Percentiles rank a stretch among this genome's conserved stretches.
These are phyloP conservation scores for Guadua angustifolia DNA, from an alignment of 176 grass and related monocot species.

Conservation along the genomic window DNA sequence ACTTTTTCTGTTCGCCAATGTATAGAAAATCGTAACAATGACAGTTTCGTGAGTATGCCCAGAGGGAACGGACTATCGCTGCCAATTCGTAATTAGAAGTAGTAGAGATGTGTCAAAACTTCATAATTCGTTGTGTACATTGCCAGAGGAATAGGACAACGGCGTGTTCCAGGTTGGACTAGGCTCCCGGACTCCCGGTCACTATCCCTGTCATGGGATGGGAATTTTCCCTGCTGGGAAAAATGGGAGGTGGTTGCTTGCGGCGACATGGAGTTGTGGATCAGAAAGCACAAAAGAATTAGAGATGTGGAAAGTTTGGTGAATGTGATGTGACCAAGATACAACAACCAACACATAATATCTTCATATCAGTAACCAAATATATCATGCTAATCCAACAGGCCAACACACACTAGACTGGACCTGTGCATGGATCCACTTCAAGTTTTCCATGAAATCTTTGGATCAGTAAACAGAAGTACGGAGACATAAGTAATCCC, in stretches of 20 bases:
- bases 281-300: slow-evolving; percentile 28
- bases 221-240: neutral
- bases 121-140: slow-evolving; percentile 22
- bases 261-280: slow-evolving; percentile 38
- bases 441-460: slow-evolving; percentile 3
- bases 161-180: slow-evolving; percentile 25
- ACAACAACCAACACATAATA: slow-evolving; percentile 36
- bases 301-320: slow-evolving; percentile 9
- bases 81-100: too few species aligned
- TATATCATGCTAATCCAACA: neutral
- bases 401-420: neutral
- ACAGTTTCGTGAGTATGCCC: too few species aligned
- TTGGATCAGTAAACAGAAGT: neutral
- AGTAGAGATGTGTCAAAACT: slow-evolving; percentile 13
- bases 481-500: neutral
- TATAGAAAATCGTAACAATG: too few species aligned
- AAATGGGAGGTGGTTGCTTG: slow-evolving; percentile 3
- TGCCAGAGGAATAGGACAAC: slow-evolving; percentile 18
- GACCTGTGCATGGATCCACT: neutral
- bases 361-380: slow-evolving; percentile 1
- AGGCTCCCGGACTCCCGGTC: neutral
- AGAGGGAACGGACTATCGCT: too few species aligned
- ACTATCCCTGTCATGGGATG: neutral
- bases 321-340: slow-evolving; percentile 31
- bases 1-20: too few species aligned